phyloP scores from a whole-genome alignment of 768 basidiomycete genomes.

The Lactarius sp. region DNA sequence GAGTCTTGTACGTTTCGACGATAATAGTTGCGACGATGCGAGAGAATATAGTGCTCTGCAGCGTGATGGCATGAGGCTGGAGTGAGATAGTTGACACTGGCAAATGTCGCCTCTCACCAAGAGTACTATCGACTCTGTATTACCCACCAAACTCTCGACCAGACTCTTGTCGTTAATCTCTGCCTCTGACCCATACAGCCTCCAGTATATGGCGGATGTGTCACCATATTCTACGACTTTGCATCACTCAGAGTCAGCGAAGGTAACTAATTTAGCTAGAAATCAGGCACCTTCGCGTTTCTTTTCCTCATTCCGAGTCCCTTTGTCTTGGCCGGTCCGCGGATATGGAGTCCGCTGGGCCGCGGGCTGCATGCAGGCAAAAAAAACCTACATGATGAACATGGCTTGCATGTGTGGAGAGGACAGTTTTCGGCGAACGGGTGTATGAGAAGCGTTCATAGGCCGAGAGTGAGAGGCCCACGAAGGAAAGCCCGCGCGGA shows the following conservation, averaged over 20 bases:
- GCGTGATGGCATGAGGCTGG: background rate
- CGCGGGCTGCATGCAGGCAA: too few relatives aligned
- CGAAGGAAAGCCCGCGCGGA: too few relatives aligned
- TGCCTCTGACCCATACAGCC: constrained; percentile 19
- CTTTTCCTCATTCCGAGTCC: background rate
- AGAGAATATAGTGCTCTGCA: constrained; percentile 21
- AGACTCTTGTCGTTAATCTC: constrained; percentile 13
- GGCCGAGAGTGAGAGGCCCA: too few relatives aligned
- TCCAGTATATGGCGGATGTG: constrained; percentile 22
- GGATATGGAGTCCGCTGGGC: too few relatives aligned
- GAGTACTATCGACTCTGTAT: constrained; percentile 23
- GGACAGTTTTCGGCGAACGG: too few relatives aligned
- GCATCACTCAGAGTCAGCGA: background rate
- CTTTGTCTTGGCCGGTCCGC: background rate
- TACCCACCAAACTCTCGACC: constrained; percentile 15
- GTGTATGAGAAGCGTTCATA: background rate
- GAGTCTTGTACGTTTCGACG: constrained; percentile 20
- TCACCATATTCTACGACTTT: constrained; percentile 13
- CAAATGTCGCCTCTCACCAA: constrained; percentile 13
- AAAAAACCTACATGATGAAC: too few relatives aligned
- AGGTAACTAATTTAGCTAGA: background rate
- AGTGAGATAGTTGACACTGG: background rate
- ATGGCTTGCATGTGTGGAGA: too few relatives aligned
- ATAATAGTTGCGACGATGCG: constrained; percentile 24
- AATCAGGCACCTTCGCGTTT: background rate